A percentile compares a stretch with the other conserved stretches of the same genome.
These are phyloP conservation scores for Talaromyces stipitatus DNA, from an alignment of 495 filamentous ascomycete genomes.

Conservation along the genomic window DNA sequence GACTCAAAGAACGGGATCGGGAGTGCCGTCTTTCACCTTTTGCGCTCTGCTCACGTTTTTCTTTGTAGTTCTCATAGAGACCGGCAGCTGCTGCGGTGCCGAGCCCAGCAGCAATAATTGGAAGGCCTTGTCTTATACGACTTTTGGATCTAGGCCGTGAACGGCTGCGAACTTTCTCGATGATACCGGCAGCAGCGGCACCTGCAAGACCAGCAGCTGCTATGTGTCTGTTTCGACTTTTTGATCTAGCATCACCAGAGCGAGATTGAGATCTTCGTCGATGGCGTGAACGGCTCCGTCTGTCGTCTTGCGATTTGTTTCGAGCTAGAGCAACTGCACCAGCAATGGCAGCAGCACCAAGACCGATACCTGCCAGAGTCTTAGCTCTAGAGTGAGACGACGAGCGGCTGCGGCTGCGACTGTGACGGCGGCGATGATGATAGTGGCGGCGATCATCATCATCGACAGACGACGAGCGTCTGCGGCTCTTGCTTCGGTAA, in stretches of 20 bases:
- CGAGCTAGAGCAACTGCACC: slow-evolving; percentile 71
- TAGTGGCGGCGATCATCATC: slow-evolving; percentile 39
- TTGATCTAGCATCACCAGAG: slow-evolving; percentile 33
- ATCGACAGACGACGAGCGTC: slow-evolving; percentile 40
- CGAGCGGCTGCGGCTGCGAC: slow-evolving; percentile 43
- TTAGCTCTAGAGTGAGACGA: slow-evolving; percentile 49
- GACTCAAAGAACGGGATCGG: slow-evolving; percentile 49
- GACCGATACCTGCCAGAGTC: slow-evolving; percentile 63
- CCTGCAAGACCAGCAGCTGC: slow-evolving; percentile 74
- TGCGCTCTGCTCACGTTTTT: slow-evolving; percentile 55
- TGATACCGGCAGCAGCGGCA: slow-evolving; percentile 68
- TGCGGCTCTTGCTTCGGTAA: slow-evolving; percentile 53
- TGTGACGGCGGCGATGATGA: slow-evolving; percentile 27
- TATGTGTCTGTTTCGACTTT: slow-evolving; percentile 57
- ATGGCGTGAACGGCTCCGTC: slow-evolving; percentile 61
- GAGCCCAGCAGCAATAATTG: slow-evolving; percentile 66
- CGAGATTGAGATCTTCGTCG: slow-evolving; percentile 47
- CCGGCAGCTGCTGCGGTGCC: slow-evolving; percentile 74
- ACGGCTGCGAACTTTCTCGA: slow-evolving; percentile 65
- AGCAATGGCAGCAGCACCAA: slow-evolving; percentile 76
- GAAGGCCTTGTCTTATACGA: slow-evolving; percentile 50
- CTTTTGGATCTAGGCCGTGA: slow-evolving; percentile 60
- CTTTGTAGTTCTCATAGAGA: slow-evolving; percentile 70
- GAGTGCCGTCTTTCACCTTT: slow-evolving; percentile 35
- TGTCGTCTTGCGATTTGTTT: slow-evolving; percentile 53